These are phyloP conservation scores for Pichia nanzhaoensis DNA, from an alignment of 805 yeast species.

Conservation along the genomic window DNA sequence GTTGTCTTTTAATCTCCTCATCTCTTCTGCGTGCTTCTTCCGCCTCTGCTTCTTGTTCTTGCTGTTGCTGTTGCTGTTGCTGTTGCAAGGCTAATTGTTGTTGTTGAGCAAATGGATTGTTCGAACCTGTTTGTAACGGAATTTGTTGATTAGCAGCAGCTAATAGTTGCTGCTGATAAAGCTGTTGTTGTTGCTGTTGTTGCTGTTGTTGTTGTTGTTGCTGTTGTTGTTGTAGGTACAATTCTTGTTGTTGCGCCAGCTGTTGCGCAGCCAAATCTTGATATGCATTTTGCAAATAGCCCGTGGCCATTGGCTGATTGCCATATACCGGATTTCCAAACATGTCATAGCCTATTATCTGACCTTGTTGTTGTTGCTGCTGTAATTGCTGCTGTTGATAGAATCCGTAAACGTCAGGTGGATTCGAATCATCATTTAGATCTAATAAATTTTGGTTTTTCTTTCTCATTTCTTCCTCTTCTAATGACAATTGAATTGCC, in stretches of 20 bases:
- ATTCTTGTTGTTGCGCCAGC: slow-evolving; percentile 19
- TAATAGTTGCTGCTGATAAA: slow-evolving; percentile 20
- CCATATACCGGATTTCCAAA: slow-evolving; percentile 61
- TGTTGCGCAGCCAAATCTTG: slow-evolving; percentile 22
- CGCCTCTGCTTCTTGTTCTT: slow-evolving; percentile 18
- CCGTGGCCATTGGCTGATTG: slow-evolving; percentile 46
- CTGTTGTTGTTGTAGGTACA: slow-evolving; percentile 17
- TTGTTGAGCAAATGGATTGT: slow-evolving; percentile 32
- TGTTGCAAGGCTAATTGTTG: slow-evolving; percentile 4
- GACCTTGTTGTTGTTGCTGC: slow-evolving; percentile 18
- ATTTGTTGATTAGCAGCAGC: slow-evolving; percentile 29
- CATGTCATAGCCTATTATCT: slow-evolving; percentile 44
- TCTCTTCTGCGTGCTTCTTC: slow-evolving; percentile 47
- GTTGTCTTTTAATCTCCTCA: slow-evolving; percentile 27
- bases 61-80: slow-evolving; percentile 6
- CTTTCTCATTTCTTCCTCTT: slow-evolving; percentile 65
- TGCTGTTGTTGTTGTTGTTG: slow-evolving; percentile 19
- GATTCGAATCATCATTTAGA: slow-evolving; percentile 36
- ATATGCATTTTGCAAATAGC: slow-evolving; percentile 43
- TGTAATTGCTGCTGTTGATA: slow-evolving; percentile 34
- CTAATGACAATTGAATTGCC: slow-evolving; percentile 65
- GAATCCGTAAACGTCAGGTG: slow-evolving; percentile 25
- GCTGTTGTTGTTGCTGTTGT: slow-evolving; percentile 19
- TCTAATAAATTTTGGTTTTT: slow-evolving; percentile 47
- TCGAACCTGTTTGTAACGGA: slow-evolving; percentile 33